Evolutionary conservation across 2,329 filamentous ascomycete species (phyloP).

Genomic region (Fusarium annulatum): DNA sequence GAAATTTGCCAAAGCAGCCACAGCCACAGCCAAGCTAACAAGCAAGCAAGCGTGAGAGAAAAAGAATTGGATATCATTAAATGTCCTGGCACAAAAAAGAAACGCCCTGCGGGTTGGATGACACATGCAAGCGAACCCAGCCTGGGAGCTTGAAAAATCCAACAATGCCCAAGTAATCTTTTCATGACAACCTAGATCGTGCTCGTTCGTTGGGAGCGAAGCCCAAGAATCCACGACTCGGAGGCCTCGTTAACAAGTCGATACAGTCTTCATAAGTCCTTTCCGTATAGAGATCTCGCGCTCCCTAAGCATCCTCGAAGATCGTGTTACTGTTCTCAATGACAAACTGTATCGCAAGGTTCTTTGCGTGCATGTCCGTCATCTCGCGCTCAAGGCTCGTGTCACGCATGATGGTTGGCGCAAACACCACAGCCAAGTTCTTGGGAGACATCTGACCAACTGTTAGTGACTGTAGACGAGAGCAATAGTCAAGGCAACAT

Average conservation of each 20-base stretch:
- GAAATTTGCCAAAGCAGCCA: slow-evolving; percentile 13
- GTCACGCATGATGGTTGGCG: slow-evolving; percentile 96
- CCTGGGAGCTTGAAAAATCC: slow-evolving; percentile 33
- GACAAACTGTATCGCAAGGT: slow-evolving; percentile 89
- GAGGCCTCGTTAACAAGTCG: slow-evolving; percentile 14
- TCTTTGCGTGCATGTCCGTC: slow-evolving; percentile 95
- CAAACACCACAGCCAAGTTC: slow-evolving; percentile 96
- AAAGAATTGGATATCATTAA: slow-evolving; percentile 49
- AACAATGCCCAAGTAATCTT: slow-evolving; percentile 37
- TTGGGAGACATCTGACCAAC: slow-evolving; percentile 84
- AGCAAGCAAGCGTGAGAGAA: slow-evolving; percentile 23
- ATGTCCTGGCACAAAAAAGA: slow-evolving; percentile 44
- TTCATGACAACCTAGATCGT: slow-evolving; percentile 31
- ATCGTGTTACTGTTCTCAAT: slow-evolving; percentile 89
- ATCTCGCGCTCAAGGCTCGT: slow-evolving; percentile 91
- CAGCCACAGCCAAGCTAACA: not conserved
- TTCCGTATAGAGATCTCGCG: slow-evolving; percentile 11
- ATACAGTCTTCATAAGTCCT: slow-evolving; percentile 15
- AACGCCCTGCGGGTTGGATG: slow-evolving; percentile 41
- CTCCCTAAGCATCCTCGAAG: slow-evolving; percentile 65
- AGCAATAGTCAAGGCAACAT: slow-evolving; percentile 49
- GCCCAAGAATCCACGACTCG: slow-evolving; percentile 19
- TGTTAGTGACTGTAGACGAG: slow-evolving; percentile 25
- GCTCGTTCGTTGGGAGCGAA: slow-evolving; percentile 21
- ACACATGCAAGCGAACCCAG: slow-evolving; percentile 36